Conservation (phyloP, 2,329 filamentous ascomycete species). For the Fusarium kyushuense region DNA sequence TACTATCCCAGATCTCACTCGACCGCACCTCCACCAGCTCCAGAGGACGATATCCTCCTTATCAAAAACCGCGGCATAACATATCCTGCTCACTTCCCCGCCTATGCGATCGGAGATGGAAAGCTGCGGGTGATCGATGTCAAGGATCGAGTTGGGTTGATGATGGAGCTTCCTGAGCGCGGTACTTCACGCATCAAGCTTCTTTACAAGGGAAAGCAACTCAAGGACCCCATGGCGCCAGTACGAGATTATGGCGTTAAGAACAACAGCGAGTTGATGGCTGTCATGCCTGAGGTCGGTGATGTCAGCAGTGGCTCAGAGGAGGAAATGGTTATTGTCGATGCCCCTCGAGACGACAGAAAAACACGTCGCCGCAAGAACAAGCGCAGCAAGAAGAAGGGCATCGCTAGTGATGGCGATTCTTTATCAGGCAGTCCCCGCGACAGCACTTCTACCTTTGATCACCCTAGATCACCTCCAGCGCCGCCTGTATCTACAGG, state of each 20-base stretch:
- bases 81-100: slow-evolving; percentile 79
- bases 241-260: slow-evolving; percentile 72
- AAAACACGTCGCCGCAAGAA: slow-evolving; percentile 58
- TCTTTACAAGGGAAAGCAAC: slow-evolving; percentile 77
- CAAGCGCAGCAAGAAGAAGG: slow-evolving; percentile 55
- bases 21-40: slow-evolving; percentile 51
- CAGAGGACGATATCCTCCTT: slow-evolving; percentile 76
- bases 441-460: slow-evolving; percentile 59
- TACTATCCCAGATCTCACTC: slow-evolving; percentile 58
- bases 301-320: slow-evolving; percentile 56
- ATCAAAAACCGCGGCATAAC: slow-evolving; percentile 75
- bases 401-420: slow-evolving; percentile 52
- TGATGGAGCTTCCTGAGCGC: slow-evolving; percentile 71
- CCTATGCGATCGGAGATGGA: slow-evolving; percentile 80
- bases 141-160: slow-evolving; percentile 73
- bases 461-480: slow-evolving; percentile 44
- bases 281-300: slow-evolving; percentile 57
- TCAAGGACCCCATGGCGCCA: slow-evolving; percentile 72
- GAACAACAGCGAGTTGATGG: slow-evolving; percentile 70
- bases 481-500: slow-evolving; percentile 42
- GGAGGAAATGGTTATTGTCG: slow-evolving; percentile 60
- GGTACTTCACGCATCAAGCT: slow-evolving; percentile 69
- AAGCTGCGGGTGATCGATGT: slow-evolving; percentile 76
- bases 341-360: slow-evolving; percentile 52
- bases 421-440: slow-evolving; percentile 57